Percentiles rank a stretch among this genome's conserved stretches.
Evolutionary conservation across 177 flowering plant genomes (phyloP).

Genomic region (Tripterygium wilfordii): DNA sequence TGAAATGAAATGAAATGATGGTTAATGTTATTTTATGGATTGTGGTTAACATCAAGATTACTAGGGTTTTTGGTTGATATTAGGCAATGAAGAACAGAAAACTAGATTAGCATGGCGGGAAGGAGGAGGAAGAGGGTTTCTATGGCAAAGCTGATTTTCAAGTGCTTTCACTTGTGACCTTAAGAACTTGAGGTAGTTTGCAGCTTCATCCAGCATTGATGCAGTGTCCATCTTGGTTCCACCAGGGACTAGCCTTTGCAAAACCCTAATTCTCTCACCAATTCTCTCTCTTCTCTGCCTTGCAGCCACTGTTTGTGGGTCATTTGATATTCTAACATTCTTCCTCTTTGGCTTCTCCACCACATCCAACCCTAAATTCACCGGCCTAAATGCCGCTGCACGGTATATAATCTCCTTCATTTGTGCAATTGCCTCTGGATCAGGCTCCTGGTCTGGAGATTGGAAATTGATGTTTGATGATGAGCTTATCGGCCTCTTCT

Average conservation of each 20-base stretch:
- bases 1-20: too few species aligned
- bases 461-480: conserved; percentile 65
- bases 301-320: conserved; percentile 97
- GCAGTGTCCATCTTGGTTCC: conserved; percentile 99
- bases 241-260: conserved; percentile 90
- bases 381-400: conserved; percentile 91
- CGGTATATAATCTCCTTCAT: conserved; percentile 94
- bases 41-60: too few species aligned
- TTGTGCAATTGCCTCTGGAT: conserved; percentile 76
- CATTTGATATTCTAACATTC: conserved; percentile 83
- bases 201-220: conserved; percentile 98
- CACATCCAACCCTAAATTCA: conserved; percentile 56
- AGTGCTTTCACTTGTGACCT: conserved; percentile 78
- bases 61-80: too few species aligned
- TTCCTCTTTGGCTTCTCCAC: conserved; percentile 86
- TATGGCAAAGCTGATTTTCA: conserved; percentile 30
- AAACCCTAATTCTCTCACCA: conserved; percentile 80
- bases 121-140: conserved; percentile 7
- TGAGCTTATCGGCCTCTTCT: conserved; percentile 34
- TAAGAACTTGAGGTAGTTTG: conserved; percentile 86
- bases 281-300: conserved; percentile 92
- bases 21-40: too few species aligned
- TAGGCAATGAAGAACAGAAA: conserved; percentile 31
- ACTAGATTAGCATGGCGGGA: conserved; percentile 26
- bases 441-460: conserved; percentile 43